Evolutionary conservation across 257 asterid species (phyloP).

Genomic region (Linderniella brevidens): DNA sequence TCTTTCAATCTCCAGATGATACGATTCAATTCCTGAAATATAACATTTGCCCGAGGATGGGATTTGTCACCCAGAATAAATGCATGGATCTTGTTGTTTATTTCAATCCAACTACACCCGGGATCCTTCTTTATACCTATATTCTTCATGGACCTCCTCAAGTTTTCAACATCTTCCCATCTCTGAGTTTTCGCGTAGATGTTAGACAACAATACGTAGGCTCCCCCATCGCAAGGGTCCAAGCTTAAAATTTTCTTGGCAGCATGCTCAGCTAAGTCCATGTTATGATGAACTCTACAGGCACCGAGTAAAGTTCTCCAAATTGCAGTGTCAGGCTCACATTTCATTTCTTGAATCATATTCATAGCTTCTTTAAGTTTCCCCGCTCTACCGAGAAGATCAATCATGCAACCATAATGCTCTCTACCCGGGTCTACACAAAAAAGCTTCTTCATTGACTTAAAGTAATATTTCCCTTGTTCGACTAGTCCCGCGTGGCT

Average conservation of each 20-base stretch:
- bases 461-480: conserved; percentile 45
- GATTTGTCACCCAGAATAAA: conserved; percentile 59
- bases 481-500: conserved; percentile 80
- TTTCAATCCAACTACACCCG: conserved; percentile 93
- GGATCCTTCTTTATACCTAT: conserved; percentile 82
- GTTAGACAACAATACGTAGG: conserved; percentile 59
- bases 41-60: conserved; percentile 41
- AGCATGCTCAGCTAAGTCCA: conserved; percentile 72
- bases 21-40: conserved; percentile 33
- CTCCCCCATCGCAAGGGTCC: conserved; percentile 68
- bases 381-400: conserved; percentile 86
- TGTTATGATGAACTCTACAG: conserved; percentile 63
- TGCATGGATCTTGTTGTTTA: conserved; percentile 51
- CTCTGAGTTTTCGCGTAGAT: conserved; percentile 59
- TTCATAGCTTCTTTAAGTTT: conserved; percentile 59
- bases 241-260: conserved; percentile 56
- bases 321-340: conserved; percentile 64
- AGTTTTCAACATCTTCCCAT: conserved; percentile 49
- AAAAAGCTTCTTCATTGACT: conserved; percentile 47
- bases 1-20: conserved; percentile 41
- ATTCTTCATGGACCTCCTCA: conserved; percentile 49
- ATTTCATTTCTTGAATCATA: conserved; percentile 48
- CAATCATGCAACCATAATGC: conserved; percentile 88
- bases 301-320: conserved; percentile 91
- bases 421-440: conserved; percentile 71